Evolutionary conservation across 1,284 basidiomycete species (phyloP).

Genomic region (Xerocomus minutiporus): DNA sequence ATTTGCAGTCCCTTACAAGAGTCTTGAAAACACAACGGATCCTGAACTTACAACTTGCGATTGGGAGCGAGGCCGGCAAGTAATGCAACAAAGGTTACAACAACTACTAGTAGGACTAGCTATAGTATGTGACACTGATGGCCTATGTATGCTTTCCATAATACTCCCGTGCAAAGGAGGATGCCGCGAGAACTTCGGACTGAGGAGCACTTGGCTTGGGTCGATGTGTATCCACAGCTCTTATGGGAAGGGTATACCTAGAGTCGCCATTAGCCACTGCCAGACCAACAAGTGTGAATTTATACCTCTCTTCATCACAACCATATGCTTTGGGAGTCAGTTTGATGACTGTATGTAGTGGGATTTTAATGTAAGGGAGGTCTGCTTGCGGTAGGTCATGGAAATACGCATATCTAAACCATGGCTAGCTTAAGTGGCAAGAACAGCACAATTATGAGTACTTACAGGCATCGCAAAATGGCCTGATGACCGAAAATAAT

Average conservation of each 20-base stretch:
- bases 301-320: slow-evolving; percentile 91
- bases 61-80: no score
- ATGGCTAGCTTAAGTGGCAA: not conserved
- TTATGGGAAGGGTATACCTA: slow-evolving; percentile 82
- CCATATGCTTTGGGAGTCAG: slow-evolving; percentile 98
- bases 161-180: slow-evolving; percentile 28
- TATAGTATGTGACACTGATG: not conserved
- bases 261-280: slow-evolving; percentile 5
- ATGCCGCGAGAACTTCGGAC: slow-evolving; percentile 11
- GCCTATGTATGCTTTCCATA: slow-evolving; percentile 24
- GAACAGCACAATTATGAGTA: slow-evolving; percentile 3
- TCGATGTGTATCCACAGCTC: slow-evolving; percentile 89
- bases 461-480: slow-evolving; percentile 84
- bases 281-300: not conserved
- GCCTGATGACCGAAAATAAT: slow-evolving; percentile 97
- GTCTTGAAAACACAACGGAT: no score
- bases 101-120: not conserved
- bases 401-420: slow-evolving; percentile 84
- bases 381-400: slow-evolving; percentile 90
- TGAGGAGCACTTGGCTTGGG: slow-evolving; percentile 62
- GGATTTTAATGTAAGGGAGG: slow-evolving; percentile 96
- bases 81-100: not conserved
- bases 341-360: slow-evolving; percentile 96
- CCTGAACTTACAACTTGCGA: no score
- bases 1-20: no score